phyloP scores from a whole-genome alignment of 371 early-diverging fungal species.

The Mucor piriformis region DNA sequence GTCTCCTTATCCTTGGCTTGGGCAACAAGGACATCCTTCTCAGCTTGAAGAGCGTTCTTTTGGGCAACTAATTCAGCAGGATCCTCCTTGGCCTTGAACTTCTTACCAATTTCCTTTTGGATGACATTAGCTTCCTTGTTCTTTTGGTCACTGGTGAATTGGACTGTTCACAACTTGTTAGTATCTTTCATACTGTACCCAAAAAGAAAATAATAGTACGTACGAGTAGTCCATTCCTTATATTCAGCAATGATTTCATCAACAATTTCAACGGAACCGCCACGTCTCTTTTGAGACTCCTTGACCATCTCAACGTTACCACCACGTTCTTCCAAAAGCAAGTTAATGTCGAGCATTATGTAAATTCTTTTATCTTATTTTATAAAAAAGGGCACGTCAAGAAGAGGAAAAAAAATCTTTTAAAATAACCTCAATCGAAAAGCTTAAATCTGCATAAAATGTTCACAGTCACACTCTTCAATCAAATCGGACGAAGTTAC shows the following conservation, averaged over 20 bases:
- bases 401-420: too few species aligned
- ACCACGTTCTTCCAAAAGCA: slow-evolving; percentile 91
- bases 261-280: slow-evolving; percentile 82
- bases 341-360: slow-evolving; percentile 90
- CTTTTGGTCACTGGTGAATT: slow-evolving; percentile 85
- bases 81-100: slow-evolving; percentile 93
- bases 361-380: slow-evolving; percentile 1
- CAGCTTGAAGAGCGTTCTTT: slow-evolving; percentile 73
- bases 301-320: slow-evolving; percentile 93
- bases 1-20: slow-evolving; percentile 78
- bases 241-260: slow-evolving; percentile 93
- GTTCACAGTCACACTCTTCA: too few species aligned
- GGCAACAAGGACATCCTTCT: slow-evolving; percentile 70
- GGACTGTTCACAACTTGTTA: slow-evolving; percentile 47
- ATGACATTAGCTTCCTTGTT: slow-evolving; percentile 92
- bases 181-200: too few species aligned
- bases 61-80: slow-evolving; percentile 75
- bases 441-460: too few species aligned
- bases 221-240: slow-evolving; percentile 91
- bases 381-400: too few species aligned
- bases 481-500: too few species aligned
- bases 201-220: not conserved
- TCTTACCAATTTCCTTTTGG: slow-evolving; percentile 89
- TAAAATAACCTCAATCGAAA: too few species aligned
- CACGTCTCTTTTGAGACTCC: slow-evolving; percentile 93